phyloP scores from a whole-genome alignment of 768 basidiomycete genomes.

The Hygrophorus russula region DNA sequence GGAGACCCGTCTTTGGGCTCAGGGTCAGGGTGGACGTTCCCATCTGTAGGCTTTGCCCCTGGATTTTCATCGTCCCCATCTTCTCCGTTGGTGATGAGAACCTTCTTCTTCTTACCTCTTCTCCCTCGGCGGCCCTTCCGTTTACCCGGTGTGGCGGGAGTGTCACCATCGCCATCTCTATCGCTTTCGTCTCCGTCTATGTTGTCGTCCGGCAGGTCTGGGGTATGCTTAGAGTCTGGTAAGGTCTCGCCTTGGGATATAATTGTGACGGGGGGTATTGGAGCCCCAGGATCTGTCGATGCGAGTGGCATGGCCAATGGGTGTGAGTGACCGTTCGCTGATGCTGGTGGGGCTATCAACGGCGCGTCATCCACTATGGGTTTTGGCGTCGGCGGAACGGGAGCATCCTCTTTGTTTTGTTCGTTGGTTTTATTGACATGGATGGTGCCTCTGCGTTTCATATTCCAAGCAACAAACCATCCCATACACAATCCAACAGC shows the following conservation, averaged over 20 bases:
- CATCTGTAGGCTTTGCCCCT: constrained; percentile 20
- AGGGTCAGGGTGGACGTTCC: constrained; percentile 15
- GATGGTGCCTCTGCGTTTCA: not conserved
- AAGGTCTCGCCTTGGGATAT: not conserved
- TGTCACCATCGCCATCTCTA: constrained; percentile 28
- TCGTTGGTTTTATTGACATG: not conserved
- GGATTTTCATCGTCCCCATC: constrained; percentile 34
- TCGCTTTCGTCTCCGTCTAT: constrained; percentile 50
- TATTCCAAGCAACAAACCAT: constrained; percentile 17
- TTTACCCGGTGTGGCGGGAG: constrained; percentile 32
- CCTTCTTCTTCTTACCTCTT: constrained; percentile 44
- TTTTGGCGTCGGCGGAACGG: too few species aligned
- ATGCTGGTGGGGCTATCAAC: too few species aligned
- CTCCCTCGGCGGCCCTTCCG: constrained; percentile 37
- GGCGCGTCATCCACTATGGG: too few species aligned
- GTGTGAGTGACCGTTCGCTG: too few species aligned
- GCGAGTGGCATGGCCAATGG: too few species aligned
- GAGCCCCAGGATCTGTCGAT: too few species aligned
- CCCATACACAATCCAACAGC: constrained; percentile 17
- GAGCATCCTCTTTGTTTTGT: too few species aligned
- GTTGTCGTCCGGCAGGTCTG: constrained; percentile 13
- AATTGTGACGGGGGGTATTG: not conserved
- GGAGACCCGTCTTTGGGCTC: constrained; percentile 7
- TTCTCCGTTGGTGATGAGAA: constrained; percentile 17
- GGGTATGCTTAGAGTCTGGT: not conserved